Percentiles rank a stretch among this genome's conserved stretches.
Conservation (phyloP, 2,329 filamentous ascomycete species). For the Coniosporium tulheliwenetii region DNA sequence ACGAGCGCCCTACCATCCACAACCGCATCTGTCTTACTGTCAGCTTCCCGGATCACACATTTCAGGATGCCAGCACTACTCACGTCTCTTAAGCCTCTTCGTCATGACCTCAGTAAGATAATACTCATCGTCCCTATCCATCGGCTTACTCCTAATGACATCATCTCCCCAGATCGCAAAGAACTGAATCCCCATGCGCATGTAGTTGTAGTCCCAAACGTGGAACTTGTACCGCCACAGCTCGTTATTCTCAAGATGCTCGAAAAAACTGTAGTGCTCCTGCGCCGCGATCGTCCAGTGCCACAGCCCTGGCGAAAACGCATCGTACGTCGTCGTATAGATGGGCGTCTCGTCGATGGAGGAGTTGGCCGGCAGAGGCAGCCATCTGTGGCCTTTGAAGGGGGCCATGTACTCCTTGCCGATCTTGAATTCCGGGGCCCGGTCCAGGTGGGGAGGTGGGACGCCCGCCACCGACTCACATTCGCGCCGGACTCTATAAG, state of each 20-base stretch:
- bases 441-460: constrained; percentile 20
- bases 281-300: constrained; percentile 36
- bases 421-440: constrained; percentile 10
- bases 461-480: constrained; percentile 24
- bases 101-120: constrained; percentile 24
- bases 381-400: constrained; percentile 33
- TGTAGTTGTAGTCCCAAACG: constrained; percentile 32
- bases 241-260: constrained; percentile 9
- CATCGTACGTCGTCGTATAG: constrained; percentile 30
- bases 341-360: constrained; percentile 31
- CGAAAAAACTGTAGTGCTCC: constrained; percentile 24
- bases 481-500: constrained; percentile 6
- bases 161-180: constrained; percentile 38
- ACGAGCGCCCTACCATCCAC: constrained; percentile 39
- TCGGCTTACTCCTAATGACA: constrained; percentile 29
- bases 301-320: constrained; percentile 25
- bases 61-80: not conserved
- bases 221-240: constrained; percentile 9
- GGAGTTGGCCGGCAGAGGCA: constrained; percentile 27
- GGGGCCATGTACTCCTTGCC: constrained; percentile 19
- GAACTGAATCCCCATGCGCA: constrained; percentile 38
- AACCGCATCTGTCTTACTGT: constrained; percentile 15
- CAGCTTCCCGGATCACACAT: constrained; percentile 1
- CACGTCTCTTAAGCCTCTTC: constrained; percentile 20
- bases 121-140: constrained; percentile 32